Evolutionary conservation across 176 grass and related monocot species (phyloP).

Genomic region (Zea luxurians): DNA sequence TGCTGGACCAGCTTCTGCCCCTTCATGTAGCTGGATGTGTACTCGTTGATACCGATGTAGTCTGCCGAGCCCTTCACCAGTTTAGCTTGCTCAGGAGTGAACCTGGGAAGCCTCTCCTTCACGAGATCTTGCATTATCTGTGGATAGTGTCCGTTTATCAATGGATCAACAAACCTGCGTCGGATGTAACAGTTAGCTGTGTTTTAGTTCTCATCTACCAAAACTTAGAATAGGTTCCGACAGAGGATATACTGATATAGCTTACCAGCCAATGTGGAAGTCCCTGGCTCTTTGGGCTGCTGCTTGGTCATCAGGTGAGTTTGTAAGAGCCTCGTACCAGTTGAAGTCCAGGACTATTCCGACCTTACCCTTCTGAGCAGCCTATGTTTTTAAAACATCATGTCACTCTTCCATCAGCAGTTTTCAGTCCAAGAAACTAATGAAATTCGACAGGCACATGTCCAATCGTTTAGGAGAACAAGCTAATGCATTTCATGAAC

Average conservation of each 20-base stretch:
- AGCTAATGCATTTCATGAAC: slow-evolving; percentile 16
- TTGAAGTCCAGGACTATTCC: slow-evolving; percentile 75
- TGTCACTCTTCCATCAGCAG: slow-evolving; percentile 21
- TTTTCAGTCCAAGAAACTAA: background rate
- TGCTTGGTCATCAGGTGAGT: slow-evolving; percentile 65
- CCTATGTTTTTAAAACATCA: slow-evolving; percentile 29
- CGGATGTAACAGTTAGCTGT: background rate
- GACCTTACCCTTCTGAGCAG: slow-evolving; percentile 56
- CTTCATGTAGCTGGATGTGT: slow-evolving; percentile 77
- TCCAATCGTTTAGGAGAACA: background rate
- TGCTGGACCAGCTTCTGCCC: slow-evolving; percentile 42
- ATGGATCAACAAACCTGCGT: slow-evolving; percentile 74
- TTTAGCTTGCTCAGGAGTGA: slow-evolving; percentile 65
- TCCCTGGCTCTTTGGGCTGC: slow-evolving; percentile 89
- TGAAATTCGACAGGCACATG: background rate
- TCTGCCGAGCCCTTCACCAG: slow-evolving; percentile 84
- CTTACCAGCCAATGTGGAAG: slow-evolving; percentile 90
- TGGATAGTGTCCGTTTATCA: slow-evolving; percentile 75
- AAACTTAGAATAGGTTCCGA: background rate
- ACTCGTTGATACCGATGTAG: slow-evolving; percentile 88
- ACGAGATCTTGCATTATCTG: slow-evolving; percentile 70
- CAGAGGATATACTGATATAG: slow-evolving; percentile 14
- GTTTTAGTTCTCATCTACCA: slow-evolving; percentile 1
- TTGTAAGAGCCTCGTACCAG: slow-evolving; percentile 70
- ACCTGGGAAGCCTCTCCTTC: slow-evolving; percentile 62